Conservation (phyloP, 305 asterid genomes). For the Rubia balearica region DNA sequence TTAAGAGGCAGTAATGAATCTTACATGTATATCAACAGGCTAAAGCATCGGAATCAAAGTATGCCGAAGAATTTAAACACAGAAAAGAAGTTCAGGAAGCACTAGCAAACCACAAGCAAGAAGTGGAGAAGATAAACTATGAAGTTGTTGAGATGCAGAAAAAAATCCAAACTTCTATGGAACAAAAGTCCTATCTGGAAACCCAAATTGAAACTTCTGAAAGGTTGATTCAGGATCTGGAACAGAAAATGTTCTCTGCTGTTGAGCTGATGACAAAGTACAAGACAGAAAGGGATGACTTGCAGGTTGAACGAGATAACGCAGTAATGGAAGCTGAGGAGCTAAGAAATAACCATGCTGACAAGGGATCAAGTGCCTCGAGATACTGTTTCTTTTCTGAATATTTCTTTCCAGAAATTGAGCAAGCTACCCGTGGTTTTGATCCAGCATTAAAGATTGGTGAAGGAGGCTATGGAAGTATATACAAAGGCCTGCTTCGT, state of each 20-base stretch:
- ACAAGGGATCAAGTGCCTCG: conserved; percentile 45
- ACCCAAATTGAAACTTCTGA: conserved; percentile 49
- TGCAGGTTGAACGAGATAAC: conserved; percentile 58
- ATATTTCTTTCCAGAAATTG: conserved; percentile 59
- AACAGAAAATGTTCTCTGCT: conserved; percentile 67
- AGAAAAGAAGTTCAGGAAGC: conserved; percentile 62
- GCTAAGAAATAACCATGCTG: conserved; percentile 46
- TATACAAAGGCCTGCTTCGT: conserved; percentile 61
- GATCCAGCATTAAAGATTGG: conserved; percentile 61
- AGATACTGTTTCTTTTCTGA: conserved; percentile 51
- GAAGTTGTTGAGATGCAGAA: conserved; percentile 40
- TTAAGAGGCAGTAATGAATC: conserved; percentile 12
- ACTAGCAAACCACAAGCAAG: conserved; percentile 44
- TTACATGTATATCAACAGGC: conserved; percentile 37
- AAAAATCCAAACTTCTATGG: conserved; percentile 46
- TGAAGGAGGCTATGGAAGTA: conserved; percentile 81
- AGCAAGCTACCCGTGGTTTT: conserved; percentile 63
- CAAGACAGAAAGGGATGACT: conserved; percentile 67
- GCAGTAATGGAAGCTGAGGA: conserved; percentile 62
- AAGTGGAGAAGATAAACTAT: conserved; percentile 44
- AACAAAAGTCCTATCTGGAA: conserved; percentile 49
- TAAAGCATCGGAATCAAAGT: conserved; percentile 47
- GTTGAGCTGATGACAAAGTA: conserved; percentile 66
- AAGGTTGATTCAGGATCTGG: conserved; percentile 52
- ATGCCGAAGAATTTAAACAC: conserved; percentile 43